These are phyloP conservation scores for Gremmenia infestans DNA, from an alignment of 2,329 filamentous ascomycete genomes.

Conservation along the genomic window DNA sequence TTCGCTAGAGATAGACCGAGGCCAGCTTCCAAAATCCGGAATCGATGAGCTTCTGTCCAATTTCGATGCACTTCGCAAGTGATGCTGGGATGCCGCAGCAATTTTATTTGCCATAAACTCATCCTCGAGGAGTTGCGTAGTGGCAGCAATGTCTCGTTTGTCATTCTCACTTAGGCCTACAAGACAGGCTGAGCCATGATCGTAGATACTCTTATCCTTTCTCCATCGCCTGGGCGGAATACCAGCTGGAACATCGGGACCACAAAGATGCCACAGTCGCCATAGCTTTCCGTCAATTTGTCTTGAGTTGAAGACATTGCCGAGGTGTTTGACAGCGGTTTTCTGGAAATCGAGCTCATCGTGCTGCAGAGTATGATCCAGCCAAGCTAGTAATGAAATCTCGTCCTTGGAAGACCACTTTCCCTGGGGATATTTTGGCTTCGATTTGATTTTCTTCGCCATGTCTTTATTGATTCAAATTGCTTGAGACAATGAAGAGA, in stretches of 20 bases:
- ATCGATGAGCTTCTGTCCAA: background rate
- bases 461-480: background rate
- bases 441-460: background rate
- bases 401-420: background rate
- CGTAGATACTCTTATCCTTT: background rate
- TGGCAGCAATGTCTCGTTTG: background rate
- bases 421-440: background rate
- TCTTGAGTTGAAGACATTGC: background rate
- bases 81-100: background rate
- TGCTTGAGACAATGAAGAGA: background rate
- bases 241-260: background rate
- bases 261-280: background rate
- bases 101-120: background rate
- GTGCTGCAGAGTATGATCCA: background rate
- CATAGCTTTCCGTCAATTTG: background rate
- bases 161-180: background rate
- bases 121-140: background rate
- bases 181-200: background rate
- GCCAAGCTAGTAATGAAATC: background rate
- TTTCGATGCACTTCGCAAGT: background rate
- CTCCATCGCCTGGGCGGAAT: background rate
- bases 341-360: background rate
- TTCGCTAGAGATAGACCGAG: background rate
- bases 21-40: background rate
- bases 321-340: background rate